Base-by-base conservation (phyloP, 345 rosid species). In the Corchorus olitorius region DNA sequence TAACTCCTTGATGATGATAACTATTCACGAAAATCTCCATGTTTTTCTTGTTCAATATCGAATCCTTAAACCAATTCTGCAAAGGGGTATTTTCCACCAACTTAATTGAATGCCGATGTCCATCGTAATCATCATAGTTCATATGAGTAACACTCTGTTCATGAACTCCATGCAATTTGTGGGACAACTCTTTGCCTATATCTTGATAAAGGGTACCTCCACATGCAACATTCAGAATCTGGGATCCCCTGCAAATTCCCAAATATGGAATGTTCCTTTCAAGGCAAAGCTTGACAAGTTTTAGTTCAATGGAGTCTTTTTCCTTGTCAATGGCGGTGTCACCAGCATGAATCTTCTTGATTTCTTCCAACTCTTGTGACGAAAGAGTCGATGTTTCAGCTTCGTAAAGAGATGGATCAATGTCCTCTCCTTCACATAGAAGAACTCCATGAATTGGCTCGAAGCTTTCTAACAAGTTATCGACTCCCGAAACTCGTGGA, bases 401-500 rank as follows among this genome's bases (percentile, higher is more conserved):
- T 35, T 87, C 87, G 68, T 90, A 93, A 1, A 89, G 74, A 8
- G 98, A 89, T 20, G 98, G 98, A 65, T 93, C 97, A 49, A 93
- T 86, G 75, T 93, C 97, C 80, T 93, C 97, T 39, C 96, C 97
- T 86, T 93, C 97, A 52, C 97, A 91, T 2, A 91, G 93, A 43
- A 93, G 97, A 70, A 93, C 97, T 8, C 97, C 97, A 52, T 93
- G 97, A 87, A 93, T 89, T 4, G 98, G 98, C 80, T 93, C 89
- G 74, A 93, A 93, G 84, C 94, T 91, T n/a, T 90, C 90, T 0
- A 93, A 58, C 59, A 93, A 76, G 88, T 80, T 83, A 78, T 91
- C 88, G 54, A 93, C 87, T 4, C 98, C 97, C 53, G 59, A 85
- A 20, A 91, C 94, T 10, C 97, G 84, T 11, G 97, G 97, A 16